A percentile compares a stretch with the other conserved stretches of the same genome.
Conservation (phyloP, 805 yeast genomes). For the Diddensiella santjacobensis region DNA sequence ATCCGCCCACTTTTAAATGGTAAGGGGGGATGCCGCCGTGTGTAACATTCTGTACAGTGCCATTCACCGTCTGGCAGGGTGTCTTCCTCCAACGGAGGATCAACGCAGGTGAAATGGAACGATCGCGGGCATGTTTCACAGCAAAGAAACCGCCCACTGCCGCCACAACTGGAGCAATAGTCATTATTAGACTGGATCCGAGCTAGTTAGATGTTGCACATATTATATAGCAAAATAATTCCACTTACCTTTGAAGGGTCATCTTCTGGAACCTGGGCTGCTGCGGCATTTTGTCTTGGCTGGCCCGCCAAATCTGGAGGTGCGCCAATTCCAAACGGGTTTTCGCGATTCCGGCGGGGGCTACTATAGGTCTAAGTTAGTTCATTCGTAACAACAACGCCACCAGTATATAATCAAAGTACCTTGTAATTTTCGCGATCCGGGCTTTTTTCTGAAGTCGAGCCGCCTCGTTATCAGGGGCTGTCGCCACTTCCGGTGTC, state of each 20-base stretch:
- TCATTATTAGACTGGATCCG: slow-evolving; percentile 62
- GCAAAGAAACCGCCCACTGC: slow-evolving; percentile 83
- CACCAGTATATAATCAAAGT: slow-evolving; percentile 1
- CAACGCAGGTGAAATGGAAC: slow-evolving; percentile 86
- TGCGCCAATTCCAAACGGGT: slow-evolving; percentile 44
- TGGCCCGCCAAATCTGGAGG: slow-evolving; percentile 32
- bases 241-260: slow-evolving; percentile 10
- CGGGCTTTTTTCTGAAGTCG: slow-evolving; percentile 8
- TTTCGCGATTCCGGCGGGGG: slow-evolving; percentile 30
- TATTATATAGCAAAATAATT: too few relatives aligned
- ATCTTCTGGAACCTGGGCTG: slow-evolving; percentile 1
- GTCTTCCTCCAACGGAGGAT: slow-evolving; percentile 80
- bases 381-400: not conserved
- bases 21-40: slow-evolving; percentile 39
- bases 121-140: slow-evolving; percentile 92
- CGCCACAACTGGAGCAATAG: slow-evolving; percentile 86
- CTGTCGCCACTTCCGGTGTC: slow-evolving; percentile 12
- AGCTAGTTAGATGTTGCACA: not conserved
- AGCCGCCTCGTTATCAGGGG: slow-evolving; percentile 11
- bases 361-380: slow-evolving; percentile 8
- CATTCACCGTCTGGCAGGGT: slow-evolving; percentile 82
- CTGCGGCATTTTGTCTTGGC: slow-evolving; percentile 25
- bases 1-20: slow-evolving; percentile 35
- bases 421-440: slow-evolving; percentile 17
- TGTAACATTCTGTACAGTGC: slow-evolving; percentile 76